Evolutionary conservation across 495 filamentous ascomycete species (phyloP).

Genomic region (Filosporella fistucella): DNA sequence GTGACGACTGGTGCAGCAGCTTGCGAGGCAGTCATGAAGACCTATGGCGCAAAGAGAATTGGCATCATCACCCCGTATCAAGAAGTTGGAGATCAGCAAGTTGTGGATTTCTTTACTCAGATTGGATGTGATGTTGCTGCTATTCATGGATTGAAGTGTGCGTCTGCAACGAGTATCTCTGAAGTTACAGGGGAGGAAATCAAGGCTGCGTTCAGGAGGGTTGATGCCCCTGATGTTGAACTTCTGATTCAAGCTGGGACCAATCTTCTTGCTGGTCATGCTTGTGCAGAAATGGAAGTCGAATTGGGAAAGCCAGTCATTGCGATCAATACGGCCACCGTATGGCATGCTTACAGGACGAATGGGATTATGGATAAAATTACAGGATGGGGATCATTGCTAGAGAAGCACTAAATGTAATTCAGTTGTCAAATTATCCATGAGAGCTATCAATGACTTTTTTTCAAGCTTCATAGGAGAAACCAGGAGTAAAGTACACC

Average conservation of each 20-base stretch:
- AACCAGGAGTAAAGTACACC: constrained; percentile 2
- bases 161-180: constrained; percentile 5
- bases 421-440: too few relatives aligned
- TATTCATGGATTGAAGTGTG: constrained; percentile 10
- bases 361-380: constrained; percentile 11
- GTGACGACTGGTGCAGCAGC: constrained; percentile 8
- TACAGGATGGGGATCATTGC: constrained; percentile 5
- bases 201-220: constrained; percentile 2
- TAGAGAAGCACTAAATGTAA: constrained; percentile 9
- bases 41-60: constrained; percentile 8
- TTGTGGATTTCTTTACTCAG: constrained; percentile 15
- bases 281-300: constrained; percentile 8
- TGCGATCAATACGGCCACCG: constrained; percentile 13
- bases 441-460: too few relatives aligned
- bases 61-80: constrained; percentile 12
- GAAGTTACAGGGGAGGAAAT: constrained; percentile 6
- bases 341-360: constrained; percentile 15
- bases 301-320: constrained; percentile 13
- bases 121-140: constrained; percentile 6
- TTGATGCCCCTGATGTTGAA: constrained; percentile 6
- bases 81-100: constrained; percentile 8
- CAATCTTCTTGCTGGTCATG: constrained; percentile 8
- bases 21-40: constrained; percentile 5
- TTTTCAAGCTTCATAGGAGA: background rate
- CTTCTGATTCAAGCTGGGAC: constrained; percentile 12